Base-by-base conservation (phyloP, 345 rosid species). In the Populus davidiana region DNA sequence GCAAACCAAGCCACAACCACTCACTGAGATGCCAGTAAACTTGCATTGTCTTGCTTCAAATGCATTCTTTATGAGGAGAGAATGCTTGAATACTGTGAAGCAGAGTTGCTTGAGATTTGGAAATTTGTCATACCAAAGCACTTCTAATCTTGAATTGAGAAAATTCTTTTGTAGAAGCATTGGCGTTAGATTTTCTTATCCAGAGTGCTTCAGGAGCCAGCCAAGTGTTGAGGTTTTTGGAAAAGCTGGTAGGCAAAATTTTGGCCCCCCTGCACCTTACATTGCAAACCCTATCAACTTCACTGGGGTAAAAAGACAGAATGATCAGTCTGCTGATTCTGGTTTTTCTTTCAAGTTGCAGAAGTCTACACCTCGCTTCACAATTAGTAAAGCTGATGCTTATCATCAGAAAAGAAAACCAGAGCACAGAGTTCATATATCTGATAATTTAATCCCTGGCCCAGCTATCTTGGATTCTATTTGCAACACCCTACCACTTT, bases 51-150 rank as follows among this genome's bases (percentile, higher is more conserved):
- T 50, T 47, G 77, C 74, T 61, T 33, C 36, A 21, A 69, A 77
- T 81, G 14, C 54, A 20, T 39, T 35, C 21, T 72, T 59, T 72
- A 1, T 54, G 18, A 65, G 31, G 36, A 41, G 43, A 20, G 54
- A 69, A 56, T 76, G 70, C 71, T 44, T 71, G 54, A 69, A 47
- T 63, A 59, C 27, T 39, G 71, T 73, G 47, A 47, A 67, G 67
- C 66, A 41, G 23, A 77, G 43, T 18, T 31, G 23, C 77, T 39
- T 62, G 47, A 50, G 56, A 27, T 56, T 73, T 25, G 35, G 81
- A 70, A 74, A 43, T 69, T 65, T 17, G 71, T 35, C 25, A 8
- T 31, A 10, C 65, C 72, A 62, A 35, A 69, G 17, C 64, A 63
- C 13, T 44, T 38, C 43, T 11, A 38, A 23, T 43, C 35, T 18